These are phyloP conservation scores for Huntiella bhutanensis DNA, from an alignment of 2,329 filamentous ascomycete species.

Conservation along the genomic window DNA sequence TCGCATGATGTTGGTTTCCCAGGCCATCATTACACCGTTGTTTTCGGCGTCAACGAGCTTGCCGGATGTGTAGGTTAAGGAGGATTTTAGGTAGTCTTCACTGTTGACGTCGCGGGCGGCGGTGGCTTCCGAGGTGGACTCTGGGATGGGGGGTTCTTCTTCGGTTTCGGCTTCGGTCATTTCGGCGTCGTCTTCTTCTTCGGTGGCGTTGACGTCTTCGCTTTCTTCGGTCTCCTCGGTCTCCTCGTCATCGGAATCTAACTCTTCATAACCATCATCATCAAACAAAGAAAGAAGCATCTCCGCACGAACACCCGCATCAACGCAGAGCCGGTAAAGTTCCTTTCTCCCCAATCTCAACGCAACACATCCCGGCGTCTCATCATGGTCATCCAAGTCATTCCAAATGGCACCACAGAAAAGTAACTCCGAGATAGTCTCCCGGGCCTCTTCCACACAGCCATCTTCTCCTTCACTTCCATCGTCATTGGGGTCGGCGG, in stretches of 20 bases:
- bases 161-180: conserved; percentile 17
- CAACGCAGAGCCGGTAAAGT: conserved; percentile 68
- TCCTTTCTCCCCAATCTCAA: conserved; percentile 44
- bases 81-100: conserved; percentile 48
- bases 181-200: conserved; percentile 18
- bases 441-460: conserved; percentile 39
- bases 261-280: conserved; percentile 53
- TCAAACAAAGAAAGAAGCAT: conserved; percentile 57
- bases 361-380: conserved; percentile 84
- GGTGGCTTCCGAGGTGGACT: conserved; percentile 17
- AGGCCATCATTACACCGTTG: conserved; percentile 88
- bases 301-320: conserved; percentile 81
- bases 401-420: conserved; percentile 94
- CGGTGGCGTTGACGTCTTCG: conserved; percentile 19
- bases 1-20: conserved; percentile 77
- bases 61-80: conserved; percentile 42
- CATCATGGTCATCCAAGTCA: conserved; percentile 66
- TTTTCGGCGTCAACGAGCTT: conserved; percentile 54
- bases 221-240: conserved; percentile 18
- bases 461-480: conserved; percentile 20
- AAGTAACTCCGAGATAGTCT: conserved; percentile 57
- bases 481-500: conserved; percentile 16
- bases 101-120: conserved; percentile 33
- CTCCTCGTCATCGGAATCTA: conserved; percentile 37
- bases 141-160: conserved; percentile 12